Conservation (phyloP, 2,329 filamentous ascomycete species). For the Aureobasidium subglaciale region DNA sequence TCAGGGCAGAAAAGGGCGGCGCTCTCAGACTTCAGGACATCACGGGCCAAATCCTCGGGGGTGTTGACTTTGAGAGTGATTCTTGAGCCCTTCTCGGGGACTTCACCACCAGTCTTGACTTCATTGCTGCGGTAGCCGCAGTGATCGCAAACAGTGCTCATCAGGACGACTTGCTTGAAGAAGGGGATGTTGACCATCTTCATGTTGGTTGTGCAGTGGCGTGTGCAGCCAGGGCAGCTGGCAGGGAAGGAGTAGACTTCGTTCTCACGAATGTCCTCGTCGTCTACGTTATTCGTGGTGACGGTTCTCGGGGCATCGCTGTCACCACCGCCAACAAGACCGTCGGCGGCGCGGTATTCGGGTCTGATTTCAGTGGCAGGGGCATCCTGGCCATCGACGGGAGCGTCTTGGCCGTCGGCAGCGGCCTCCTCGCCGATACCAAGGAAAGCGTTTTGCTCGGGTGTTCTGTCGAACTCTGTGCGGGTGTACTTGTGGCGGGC, state of each 20-base stretch:
- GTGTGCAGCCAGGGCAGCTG: slow-evolving; percentile 83
- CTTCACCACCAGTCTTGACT: slow-evolving; percentile 91
- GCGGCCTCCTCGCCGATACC: slow-evolving; percentile 56
- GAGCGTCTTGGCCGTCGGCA: slow-evolving; percentile 40
- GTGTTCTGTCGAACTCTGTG: slow-evolving; percentile 72
- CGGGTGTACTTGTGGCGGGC: slow-evolving; percentile 86
- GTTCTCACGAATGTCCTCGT: slow-evolving; percentile 73
- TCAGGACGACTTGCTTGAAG: slow-evolving; percentile 95
- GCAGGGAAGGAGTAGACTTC: slow-evolving; percentile 91
- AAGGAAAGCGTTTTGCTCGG: slow-evolving; percentile 79
- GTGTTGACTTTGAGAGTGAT: slow-evolving; percentile 70
- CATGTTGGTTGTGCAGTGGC: slow-evolving; percentile 85
- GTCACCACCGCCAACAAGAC: slow-evolving; percentile 21
- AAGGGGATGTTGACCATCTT: slow-evolving; percentile 98
- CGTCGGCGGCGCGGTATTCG: slow-evolving; percentile 42
- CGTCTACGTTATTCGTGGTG: slow-evolving; percentile 35
- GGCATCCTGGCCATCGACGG: slow-evolving; percentile 32
- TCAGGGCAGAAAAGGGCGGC: slow-evolving; percentile 83
- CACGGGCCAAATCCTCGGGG: slow-evolving; percentile 69
- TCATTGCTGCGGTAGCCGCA: slow-evolving; percentile 92
- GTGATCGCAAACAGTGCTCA: slow-evolving; percentile 84
- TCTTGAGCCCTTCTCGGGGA: slow-evolving; percentile 76
- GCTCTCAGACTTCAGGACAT: slow-evolving; percentile 94
- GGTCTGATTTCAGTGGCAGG: slow-evolving; percentile 50
- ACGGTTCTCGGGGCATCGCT: slow-evolving; percentile 3